Conservation (phyloP, 768 basidiomycete genomes). For the Leccinum subgranulosum region DNA sequence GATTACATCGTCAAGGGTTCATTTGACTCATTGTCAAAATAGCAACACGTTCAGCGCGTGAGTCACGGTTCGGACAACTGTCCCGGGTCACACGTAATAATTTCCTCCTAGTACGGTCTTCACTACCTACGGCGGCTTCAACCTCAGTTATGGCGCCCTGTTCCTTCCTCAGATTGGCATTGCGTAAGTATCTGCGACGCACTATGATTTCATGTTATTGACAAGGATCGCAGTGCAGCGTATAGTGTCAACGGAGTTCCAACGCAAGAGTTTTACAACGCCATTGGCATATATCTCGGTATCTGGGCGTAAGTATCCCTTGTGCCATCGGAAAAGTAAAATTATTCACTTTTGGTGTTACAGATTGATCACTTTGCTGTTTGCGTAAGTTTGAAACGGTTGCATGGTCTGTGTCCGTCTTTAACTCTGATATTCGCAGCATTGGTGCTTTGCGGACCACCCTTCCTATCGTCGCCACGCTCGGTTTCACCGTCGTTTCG, state of each 20-base stretch:
- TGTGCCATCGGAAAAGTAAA: background rate
- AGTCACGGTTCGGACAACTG: background rate
- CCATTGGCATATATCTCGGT: slow-evolving; percentile 26
- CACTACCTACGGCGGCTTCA: slow-evolving; percentile 29
- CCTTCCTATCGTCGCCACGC: slow-evolving; percentile 19
- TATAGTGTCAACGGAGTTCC: slow-evolving; percentile 24
- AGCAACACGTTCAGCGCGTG: slow-evolving; percentile 29
- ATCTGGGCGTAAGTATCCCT: slow-evolving; percentile 23
- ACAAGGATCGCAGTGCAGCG: slow-evolving; percentile 15
- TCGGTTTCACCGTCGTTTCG: slow-evolving; percentile 20
- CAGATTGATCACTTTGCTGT: slow-evolving; percentile 26
- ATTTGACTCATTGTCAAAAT: slow-evolving; percentile 6
- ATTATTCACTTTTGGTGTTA: background rate
- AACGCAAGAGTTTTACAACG: slow-evolving; percentile 23
- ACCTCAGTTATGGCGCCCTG: slow-evolving; percentile 27
- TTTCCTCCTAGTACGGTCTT: slow-evolving; percentile 22
- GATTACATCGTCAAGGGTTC: background rate
- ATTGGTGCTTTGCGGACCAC: slow-evolving; percentile 24
- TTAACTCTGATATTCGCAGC: slow-evolving; percentile 5
- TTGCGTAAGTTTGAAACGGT: slow-evolving; percentile 14
- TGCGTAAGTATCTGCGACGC: slow-evolving; percentile 15
- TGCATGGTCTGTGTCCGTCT: too few relatives aligned
- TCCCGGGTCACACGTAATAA: background rate
- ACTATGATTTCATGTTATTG: background rate
- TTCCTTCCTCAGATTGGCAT: slow-evolving; percentile 26